Base-by-base conservation (phyloP, 768 basidiomycete genomes). In the Gelatoporia subvermispora region DNA sequence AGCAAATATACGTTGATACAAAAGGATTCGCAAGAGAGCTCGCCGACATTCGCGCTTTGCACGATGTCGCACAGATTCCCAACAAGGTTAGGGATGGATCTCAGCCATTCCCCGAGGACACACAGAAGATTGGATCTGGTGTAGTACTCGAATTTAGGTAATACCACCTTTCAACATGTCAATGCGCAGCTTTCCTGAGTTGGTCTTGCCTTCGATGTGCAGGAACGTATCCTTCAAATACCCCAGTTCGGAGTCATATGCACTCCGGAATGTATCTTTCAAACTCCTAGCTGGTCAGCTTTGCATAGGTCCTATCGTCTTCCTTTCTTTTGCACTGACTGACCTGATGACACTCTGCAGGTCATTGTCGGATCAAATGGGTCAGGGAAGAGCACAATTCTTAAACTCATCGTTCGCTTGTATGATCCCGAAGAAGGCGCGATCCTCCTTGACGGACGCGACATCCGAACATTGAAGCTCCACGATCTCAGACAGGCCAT, bases 291-390 rank as follows among this genome's bases (percentile, higher is more conserved):
- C 71, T 41, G 88, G 88, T 0, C 85, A 88, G 52, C 75, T 91
- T 42, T 89, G 88, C 60, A 86, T 88, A 64, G 35, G 82, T 66
- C 35, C 18, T 21, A 22, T 13, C 8, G 3, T 4, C 8, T 2
- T 39, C 22, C 20, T 35, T 37, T 10, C 8, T n/a, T n/a, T n/a
- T n/a, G n/a, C n/a, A n/a, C n/a, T n/a, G 13, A 22, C 28, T 13
- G 5, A 31, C 13, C 28, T 31, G 28, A n/a, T 43, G 25, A 8
- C 10, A 1, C 11, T 11, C 31, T 11, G 2, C 35, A 88, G 85
- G 75, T 89, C 35, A 83, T 91, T 37, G 85, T 91, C 1, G 88
- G 88, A 5, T 73, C 72, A 28, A 91, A 91, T 51, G 88, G 88
- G 5, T 86, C 84, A 0, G 88, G 71, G 1, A 91, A 91, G 67